Base-by-base conservation (phyloP, 2,329 filamentous ascomycete species). In the Alternaria tenuissima region DNA sequence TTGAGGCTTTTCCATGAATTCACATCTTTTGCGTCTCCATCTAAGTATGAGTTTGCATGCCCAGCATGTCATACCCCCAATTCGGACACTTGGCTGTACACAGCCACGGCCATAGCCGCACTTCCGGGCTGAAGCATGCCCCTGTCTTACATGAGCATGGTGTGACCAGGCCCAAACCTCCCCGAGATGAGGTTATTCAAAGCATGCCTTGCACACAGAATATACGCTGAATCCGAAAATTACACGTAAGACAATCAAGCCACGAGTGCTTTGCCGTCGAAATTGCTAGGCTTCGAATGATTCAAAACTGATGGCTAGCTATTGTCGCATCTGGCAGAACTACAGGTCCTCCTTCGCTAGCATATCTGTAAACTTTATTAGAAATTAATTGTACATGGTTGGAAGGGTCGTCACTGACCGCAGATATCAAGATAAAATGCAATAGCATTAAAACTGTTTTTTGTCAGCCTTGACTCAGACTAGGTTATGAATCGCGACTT, bases 351-450 rank as follows among this genome's bases (percentile, higher is more conserved):
- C 71, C 44, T 78, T 79, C 4, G 77, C 77, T 42, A 79, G 63
- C 77, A 79, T 79, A 46, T 79, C 76, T 78, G 32, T 34, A 30
- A 12, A 8, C 7, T 11, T 7, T 44, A 34, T 61, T 34, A 66
- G 44, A 28, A 44, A 20, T 34, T 16, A 32, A 26, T 28, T 18
- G 11, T 24, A 7, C 3, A 11, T 30, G 5, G 14, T 26, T 36
- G 7, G 4, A 12, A 12, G 7, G 26, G 20, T 11, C 18, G 8
- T 20, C 5, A 69, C 78, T 65, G 80, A 89, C 82, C 89, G 78
- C 82, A 89, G 64, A 89, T 88, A 63, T 93, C 81, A 82, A 88
- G 70, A 86, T 86, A 83, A 81, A 91, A 81, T 79, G 83, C 79
- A 74, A 88, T 76, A 74, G 91, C 81, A 86, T 89, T 89, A 75